These are phyloP conservation scores for Geranomyces variabilis DNA, from an alignment of 192 early-diverging fungal genomes.

Conservation along the genomic window DNA sequence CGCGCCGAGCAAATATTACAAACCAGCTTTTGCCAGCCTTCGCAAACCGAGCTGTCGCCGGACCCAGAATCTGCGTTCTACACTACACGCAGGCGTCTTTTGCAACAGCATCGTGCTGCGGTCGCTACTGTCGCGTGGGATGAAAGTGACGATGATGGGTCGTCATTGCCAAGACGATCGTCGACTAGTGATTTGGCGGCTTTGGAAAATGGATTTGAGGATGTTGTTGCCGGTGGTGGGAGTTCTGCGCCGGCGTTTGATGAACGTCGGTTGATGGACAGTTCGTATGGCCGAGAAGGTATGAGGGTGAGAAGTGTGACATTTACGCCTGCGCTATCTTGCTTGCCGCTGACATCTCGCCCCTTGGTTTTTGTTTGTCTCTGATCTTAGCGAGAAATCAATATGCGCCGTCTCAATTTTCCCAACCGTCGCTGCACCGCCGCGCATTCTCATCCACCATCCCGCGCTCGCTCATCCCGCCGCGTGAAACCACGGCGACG, in stretches of 20 bases:
- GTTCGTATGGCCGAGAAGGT: background rate
- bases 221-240: background rate
- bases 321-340: too few relatives aligned
- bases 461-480: background rate
- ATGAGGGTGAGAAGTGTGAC: too few relatives aligned
- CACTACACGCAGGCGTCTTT: background rate
- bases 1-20: too few relatives aligned
- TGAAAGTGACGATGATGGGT: background rate
- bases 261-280: background rate
- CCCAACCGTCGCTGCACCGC: background rate
- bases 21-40: too few relatives aligned
- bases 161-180: background rate
- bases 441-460: background rate
- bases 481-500: background rate
- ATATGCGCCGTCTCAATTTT: background rate
- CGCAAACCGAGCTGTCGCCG: background rate
- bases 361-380: too few relatives aligned
- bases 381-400: too few relatives aligned
- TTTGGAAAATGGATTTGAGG: background rate
- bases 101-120: background rate
- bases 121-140: background rate
- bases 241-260: background rate
- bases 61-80: slow-evolving; percentile 5
- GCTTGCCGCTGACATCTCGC: too few relatives aligned
- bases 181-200: background rate